These are phyloP conservation scores for Phalaenopsis aphrodite DNA, from an alignment of 106 monocot genomes.

Conservation along the genomic window DNA sequence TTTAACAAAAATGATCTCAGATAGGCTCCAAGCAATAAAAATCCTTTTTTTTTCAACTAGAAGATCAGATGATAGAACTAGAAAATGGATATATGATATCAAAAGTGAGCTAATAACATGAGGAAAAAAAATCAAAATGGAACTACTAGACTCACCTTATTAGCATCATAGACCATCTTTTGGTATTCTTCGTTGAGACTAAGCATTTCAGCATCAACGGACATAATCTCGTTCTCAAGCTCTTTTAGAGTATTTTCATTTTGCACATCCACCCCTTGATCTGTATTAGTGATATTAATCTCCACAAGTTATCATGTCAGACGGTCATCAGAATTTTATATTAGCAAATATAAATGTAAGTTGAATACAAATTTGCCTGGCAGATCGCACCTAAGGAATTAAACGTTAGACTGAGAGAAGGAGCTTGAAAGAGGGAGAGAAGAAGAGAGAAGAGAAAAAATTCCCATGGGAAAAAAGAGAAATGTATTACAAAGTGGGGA, in stretches of 20 bases:
- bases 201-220: not conserved
- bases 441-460: too few relatives aligned
- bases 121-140: not conserved
- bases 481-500: too few relatives aligned
- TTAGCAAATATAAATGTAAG: not conserved
- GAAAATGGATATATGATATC: not conserved
- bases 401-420: too few relatives aligned
- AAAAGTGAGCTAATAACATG: not conserved
- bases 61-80: not conserved
- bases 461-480: too few relatives aligned
- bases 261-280: not conserved
- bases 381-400: too few relatives aligned
- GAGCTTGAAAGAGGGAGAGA: too few relatives aligned
- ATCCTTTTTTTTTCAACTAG: too few relatives aligned
- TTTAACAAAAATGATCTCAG: too few relatives aligned
- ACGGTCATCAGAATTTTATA: not conserved
- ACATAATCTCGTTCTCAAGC: slow-evolving; percentile 4
- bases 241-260: not conserved
- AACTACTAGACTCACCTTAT: not conserved
- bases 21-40: too few relatives aligned
- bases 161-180: not conserved
- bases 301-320: not conserved
- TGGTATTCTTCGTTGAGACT: not conserved
- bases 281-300: not conserved
- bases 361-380: too few relatives aligned